These are phyloP conservation scores for Monilinia fructicola DNA, from an alignment of 2,329 filamentous ascomycete genomes.

Conservation along the genomic window DNA sequence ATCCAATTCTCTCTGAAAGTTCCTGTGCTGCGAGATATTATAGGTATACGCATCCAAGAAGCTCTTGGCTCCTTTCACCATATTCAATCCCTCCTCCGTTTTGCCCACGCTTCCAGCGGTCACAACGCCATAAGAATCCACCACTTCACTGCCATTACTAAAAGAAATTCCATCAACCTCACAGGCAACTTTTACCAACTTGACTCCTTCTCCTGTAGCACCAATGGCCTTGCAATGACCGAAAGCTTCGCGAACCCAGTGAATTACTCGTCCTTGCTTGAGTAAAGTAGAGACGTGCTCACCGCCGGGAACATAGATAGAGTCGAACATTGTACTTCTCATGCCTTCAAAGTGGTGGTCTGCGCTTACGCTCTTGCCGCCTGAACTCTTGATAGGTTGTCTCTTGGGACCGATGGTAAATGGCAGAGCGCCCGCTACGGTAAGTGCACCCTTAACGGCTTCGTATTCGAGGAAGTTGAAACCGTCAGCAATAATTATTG, in stretches of 20 bases:
- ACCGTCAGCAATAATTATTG: constrained; percentile 75
- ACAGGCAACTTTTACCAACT: constrained; percentile 55
- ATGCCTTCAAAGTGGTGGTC: constrained; percentile 80
- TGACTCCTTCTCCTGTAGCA: constrained; percentile 69
- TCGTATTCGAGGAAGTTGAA: constrained; percentile 67
- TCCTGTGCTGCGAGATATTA: constrained; percentile 69
- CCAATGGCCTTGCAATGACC: constrained; percentile 79
- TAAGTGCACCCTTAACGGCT: constrained; percentile 62
- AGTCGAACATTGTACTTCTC: constrained; percentile 79
- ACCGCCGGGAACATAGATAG: constrained; percentile 74
- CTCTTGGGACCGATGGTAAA: constrained; percentile 72
- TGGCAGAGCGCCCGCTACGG: constrained; percentile 62
- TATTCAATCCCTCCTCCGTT: constrained; percentile 58
- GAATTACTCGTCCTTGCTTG: constrained; percentile 68
- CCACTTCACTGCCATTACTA: constrained; percentile 44
- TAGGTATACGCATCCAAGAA: constrained; percentile 72
- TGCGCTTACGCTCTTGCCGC: constrained; percentile 56
- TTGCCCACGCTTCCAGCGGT: constrained; percentile 53
- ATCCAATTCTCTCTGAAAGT: constrained; percentile 71
- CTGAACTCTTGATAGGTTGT: constrained; percentile 52
- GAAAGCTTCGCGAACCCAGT: constrained; percentile 79
- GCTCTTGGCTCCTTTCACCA: constrained; percentile 64
- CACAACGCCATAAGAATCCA: constrained; percentile 75
- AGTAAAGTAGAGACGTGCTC: constrained; percentile 60
- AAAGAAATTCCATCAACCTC: constrained; percentile 50